Base-by-base conservation (phyloP, 2,329 filamentous ascomycete genomes). In the Trichoderma koningii region DNA sequence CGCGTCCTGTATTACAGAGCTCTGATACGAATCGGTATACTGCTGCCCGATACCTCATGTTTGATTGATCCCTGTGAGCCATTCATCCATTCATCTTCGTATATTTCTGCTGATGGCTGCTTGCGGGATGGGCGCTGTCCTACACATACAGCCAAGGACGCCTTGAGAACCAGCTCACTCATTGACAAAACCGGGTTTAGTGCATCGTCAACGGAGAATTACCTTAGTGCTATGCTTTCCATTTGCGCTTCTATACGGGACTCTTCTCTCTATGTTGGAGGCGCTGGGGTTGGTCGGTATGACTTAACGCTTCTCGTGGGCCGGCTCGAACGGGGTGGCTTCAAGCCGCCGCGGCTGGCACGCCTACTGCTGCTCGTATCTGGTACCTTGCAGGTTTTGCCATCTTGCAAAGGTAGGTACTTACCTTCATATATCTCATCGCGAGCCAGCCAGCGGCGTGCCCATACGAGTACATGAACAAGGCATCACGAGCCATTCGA, bases 311-410 rank as follows among this genome's bases (percentile, higher is more conserved):
- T 56, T 38, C 14, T 23, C 47, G n/a, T 52, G 45, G 56, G 14
- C 50, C 56, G 56, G 56, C 45, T 60, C 45, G 56, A 45, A 60
- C 56, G 56, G 56, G 56, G 56, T 60, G 56, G 56, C 48, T 62
- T 62, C 34, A 14, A 38, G 57, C 57, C 52, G 42, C 57, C 48
- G 57, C 42, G 52, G 42, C 34, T 42, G 21, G 47, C 57, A 61
- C 47, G 57, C 57, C 26, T 12, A 21, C 52, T 41, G 34, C 41
- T 15, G 44, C 55, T 23, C 23, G 55, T 59, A 50, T 44, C 28
- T 38, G 55, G 55, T 57, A 57, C 55, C 55, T 57, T 59, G 48
- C 44, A 59, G 55, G 44, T 38, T 48, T 38, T 50, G 28, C 55
- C 28, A 23, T n/a, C n/a, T 38, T 48, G 21, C 21, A 23, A 23